Conservation (phyloP, 805 yeast species). For the Starmera quercuum region DNA sequence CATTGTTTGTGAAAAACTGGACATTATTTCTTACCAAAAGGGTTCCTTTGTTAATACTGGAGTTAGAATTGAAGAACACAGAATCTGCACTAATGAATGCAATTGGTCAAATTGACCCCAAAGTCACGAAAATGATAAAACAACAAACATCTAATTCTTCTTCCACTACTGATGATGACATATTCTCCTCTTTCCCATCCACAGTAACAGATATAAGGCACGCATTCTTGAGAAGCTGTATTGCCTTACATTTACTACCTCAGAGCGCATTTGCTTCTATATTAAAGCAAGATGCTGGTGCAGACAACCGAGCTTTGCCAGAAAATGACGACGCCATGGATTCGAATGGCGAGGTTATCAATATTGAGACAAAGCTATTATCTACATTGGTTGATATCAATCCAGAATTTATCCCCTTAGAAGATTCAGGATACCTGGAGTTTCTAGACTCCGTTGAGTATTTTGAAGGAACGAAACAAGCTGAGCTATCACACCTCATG, state of each 20-base stretch:
- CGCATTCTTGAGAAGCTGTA: slow-evolving; percentile 40
- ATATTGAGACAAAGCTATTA: slow-evolving; percentile 21
- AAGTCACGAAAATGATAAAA: slow-evolving; percentile 22
- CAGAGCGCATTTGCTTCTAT: slow-evolving; percentile 23
- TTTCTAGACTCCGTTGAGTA: slow-evolving; percentile 39
- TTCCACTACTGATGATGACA: slow-evolving; percentile 31
- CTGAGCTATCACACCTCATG: slow-evolving; percentile 33
- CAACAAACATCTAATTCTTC: slow-evolving; percentile 8
- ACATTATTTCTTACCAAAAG: slow-evolving; percentile 35
- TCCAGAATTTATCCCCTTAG: slow-evolving; percentile 40
- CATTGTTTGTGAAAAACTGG: slow-evolving; percentile 33
- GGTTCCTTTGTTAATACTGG: slow-evolving; percentile 36
- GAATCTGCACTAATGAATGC: slow-evolving; percentile 22
- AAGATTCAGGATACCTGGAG: slow-evolving; percentile 46
- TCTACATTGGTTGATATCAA: slow-evolving; percentile 28
- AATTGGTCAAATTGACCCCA: slow-evolving; percentile 25
- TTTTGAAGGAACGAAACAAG: slow-evolving; percentile 39
- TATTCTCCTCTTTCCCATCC: slow-evolving; percentile 43
- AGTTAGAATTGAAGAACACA: slow-evolving; percentile 20
- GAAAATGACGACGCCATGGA: slow-evolving; percentile 26
- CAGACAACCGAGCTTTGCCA: slow-evolving; percentile 25
- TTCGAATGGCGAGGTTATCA: slow-evolving; percentile 23
- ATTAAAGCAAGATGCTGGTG: slow-evolving; percentile 31
- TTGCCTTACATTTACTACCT: slow-evolving; percentile 31
- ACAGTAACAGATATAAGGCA: slow-evolving; percentile 41